Conservation (phyloP, 306 rosid genomes). For the Ochetophila trinervis region DNA sequence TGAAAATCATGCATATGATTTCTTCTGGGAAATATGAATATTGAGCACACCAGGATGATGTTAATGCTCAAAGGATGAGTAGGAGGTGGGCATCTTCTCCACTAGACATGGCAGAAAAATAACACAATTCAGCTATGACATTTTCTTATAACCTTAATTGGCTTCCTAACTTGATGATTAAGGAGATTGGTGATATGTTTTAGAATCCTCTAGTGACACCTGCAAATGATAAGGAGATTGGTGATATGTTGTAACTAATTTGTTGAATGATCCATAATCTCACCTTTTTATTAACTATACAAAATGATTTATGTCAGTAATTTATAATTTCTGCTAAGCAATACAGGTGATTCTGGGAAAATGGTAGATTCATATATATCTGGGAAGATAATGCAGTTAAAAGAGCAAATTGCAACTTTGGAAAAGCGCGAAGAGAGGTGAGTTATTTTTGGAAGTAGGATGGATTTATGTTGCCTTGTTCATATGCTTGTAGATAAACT, state of each 20-base stretch:
- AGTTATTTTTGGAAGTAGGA: constrained; percentile 19
- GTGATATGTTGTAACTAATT: background rate
- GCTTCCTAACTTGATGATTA: background rate
- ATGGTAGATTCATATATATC: constrained; percentile 83
- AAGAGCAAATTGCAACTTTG: constrained; percentile 89
- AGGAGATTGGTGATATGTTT: too few relatives aligned
- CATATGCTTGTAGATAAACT: background rate
- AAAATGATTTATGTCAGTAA: too few relatives aligned
- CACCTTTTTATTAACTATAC: too few relatives aligned
- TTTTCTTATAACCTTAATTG: background rate
- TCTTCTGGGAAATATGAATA: background rate
- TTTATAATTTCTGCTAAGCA: too few relatives aligned
- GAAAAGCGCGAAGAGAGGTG: constrained; percentile 97
- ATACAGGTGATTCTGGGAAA: constrained; percentile 79
- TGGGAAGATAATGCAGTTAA: constrained; percentile 71
- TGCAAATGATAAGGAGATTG: background rate
- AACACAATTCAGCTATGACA: background rate
- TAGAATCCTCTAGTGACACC: background rate
- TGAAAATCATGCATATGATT: background rate
- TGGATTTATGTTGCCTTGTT: background rate
- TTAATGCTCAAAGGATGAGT: background rate
- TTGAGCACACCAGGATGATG: background rate
- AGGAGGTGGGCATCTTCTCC: background rate
- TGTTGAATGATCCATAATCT: too few relatives aligned
- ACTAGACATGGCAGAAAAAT: background rate